Conservation (phyloP, 257 asterid genomes). For the Ophiorrhiza pumila region DNA sequence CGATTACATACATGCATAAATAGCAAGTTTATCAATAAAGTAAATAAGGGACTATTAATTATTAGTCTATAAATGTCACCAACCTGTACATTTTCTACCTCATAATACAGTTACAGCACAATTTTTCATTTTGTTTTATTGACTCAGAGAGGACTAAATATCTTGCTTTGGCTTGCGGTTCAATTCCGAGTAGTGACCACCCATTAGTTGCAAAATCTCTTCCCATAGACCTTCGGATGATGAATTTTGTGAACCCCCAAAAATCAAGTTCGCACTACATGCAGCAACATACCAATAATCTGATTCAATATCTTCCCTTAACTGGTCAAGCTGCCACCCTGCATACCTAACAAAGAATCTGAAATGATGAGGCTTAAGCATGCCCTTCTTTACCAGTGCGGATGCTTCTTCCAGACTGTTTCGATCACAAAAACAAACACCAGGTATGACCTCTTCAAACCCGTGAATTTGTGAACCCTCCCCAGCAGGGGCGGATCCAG, state of each 20-base stretch:
- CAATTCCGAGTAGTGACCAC: constrained; percentile 84
- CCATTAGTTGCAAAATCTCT: constrained; percentile 91
- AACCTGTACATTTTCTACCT: constrained; percentile 24
- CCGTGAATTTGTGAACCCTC: constrained; percentile 46
- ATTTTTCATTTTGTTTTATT: not conserved
- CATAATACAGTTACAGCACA: not conserved
- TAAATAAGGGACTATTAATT: not conserved
- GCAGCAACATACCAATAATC: constrained; percentile 89
- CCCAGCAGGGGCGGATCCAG: no score
- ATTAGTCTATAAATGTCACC: constrained; percentile 6
- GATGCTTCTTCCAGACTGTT: constrained; percentile 77
- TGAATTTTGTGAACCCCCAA: constrained; percentile 45
- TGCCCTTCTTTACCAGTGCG: constrained; percentile 61
- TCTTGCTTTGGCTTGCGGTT: constrained; percentile 98
- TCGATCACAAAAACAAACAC: constrained; percentile 75
- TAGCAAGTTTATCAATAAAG: constrained; percentile 2
- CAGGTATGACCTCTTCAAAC: constrained; percentile 73
- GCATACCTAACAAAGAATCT: constrained; percentile 90
- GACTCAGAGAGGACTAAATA: constrained; percentile 29
- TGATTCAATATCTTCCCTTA: constrained; percentile 70
- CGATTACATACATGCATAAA: constrained; percentile 8
- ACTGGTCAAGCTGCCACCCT: constrained; percentile 91
- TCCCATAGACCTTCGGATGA: constrained; percentile 75
- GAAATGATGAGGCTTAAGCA: constrained; percentile 66
- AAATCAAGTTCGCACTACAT: constrained; percentile 70